phyloP scores from a whole-genome alignment of 306 rosid species.

The Castanea crenata region DNA sequence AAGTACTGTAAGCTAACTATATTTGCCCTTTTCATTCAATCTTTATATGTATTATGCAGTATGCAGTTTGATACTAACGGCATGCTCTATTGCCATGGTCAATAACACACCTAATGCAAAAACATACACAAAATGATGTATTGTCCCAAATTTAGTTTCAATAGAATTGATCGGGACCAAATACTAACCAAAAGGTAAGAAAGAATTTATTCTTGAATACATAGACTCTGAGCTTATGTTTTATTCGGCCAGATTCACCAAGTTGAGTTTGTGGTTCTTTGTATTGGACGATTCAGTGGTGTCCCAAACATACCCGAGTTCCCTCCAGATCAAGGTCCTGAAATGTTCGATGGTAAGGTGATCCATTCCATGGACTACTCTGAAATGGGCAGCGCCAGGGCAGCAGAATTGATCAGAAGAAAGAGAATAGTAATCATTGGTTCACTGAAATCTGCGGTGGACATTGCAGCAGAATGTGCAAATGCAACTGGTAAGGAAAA shows the following conservation, averaged over 20 bases:
- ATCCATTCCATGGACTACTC: slow-evolving; percentile 59
- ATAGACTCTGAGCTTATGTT: background rate
- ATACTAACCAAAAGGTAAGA: background rate
- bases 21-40: too few species aligned
- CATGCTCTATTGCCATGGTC: too few species aligned
- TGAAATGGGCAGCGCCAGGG: slow-evolving; percentile 28
- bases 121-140: too few species aligned
- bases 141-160: too few species aligned
- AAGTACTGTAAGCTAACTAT: too few species aligned
- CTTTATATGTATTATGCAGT: too few species aligned
- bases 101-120: too few species aligned
- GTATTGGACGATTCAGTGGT: slow-evolving; percentile 54
- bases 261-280: slow-evolving; percentile 56
- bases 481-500: slow-evolving; percentile 39
- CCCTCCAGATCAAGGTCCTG: slow-evolving; percentile 45
- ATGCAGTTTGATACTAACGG: too few species aligned
- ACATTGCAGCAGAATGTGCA: slow-evolving; percentile 56
- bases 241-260: slow-evolving; percentile 32
- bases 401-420: slow-evolving; percentile 37
- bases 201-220: background rate
- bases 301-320: slow-evolving; percentile 52
- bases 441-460: slow-evolving; percentile 51
- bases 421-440: slow-evolving; percentile 43
- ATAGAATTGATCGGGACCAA: background rate
- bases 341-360: slow-evolving; percentile 47